Base-by-base conservation (phyloP, 768 basidiomycete genomes). In the Leccinum fibrillosum region DNA sequence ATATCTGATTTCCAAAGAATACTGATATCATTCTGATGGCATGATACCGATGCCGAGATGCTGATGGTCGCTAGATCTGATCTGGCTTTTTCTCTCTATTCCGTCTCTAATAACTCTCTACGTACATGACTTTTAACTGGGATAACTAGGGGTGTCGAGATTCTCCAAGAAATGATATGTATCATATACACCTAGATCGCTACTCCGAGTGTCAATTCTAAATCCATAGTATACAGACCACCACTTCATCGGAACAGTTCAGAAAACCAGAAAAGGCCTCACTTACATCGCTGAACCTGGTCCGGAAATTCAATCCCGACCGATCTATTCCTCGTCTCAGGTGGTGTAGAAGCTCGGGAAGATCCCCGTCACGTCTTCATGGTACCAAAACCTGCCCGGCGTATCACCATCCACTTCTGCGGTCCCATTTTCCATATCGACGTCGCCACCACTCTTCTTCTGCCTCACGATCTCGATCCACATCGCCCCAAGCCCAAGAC, bases 381-480 rank as follows among this genome's bases (percentile, higher is more conserved):
- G 75, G 62, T 86, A 88, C 86, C 86, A 87, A 56, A 76, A 83
- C 30, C 52, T 63, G 5, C 63, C 67, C 2, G 57, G 54, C 0
- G 21, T 50, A 13, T 19, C 42, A 17, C 0, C 23, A 11, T 62
- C 61, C 28, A 58, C 65, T 45, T 54, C 55, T 1, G 35, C 62
- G 7, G 51, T 53, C 2, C 54, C 62, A 4, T 19, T n/a, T 39
- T n/a, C n/a, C n/a, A 37, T 19, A 13, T 23, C 15, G 17, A 51
- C 51, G 11, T 6, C 8, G 13, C 60, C 57, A 1, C 50, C 52
- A 11, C 68, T 56, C 11, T 10, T 34, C 50, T 63, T 67, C 55
- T 70, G 68, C 30, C 82, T 78, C 28, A 73, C 82, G 12, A 90
- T 76, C 72, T 92, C 88, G 21, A 90, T 82, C 82, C 84, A 91